These are phyloP conservation scores for Metahyphopichia silvanorum DNA, from an alignment of 805 yeast species.

Conservation along the genomic window DNA sequence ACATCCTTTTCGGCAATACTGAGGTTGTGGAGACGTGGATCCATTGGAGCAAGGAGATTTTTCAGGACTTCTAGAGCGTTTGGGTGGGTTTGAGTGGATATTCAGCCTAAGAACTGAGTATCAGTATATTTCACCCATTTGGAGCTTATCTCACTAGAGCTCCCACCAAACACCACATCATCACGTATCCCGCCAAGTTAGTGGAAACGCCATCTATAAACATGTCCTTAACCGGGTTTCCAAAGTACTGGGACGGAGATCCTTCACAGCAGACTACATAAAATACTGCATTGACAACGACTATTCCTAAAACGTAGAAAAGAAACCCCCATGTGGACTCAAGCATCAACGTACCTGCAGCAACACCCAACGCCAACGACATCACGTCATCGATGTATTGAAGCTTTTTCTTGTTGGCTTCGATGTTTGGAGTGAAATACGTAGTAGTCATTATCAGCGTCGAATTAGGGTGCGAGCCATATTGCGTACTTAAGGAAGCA, in stretches of 20 bases:
- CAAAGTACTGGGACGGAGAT: constrained; percentile 20
- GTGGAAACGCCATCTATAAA: constrained; percentile 29
- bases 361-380: constrained; percentile 36
- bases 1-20: too few species aligned
- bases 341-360: constrained; percentile 37
- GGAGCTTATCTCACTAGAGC: constrained; percentile 39
- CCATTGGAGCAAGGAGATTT: too few species aligned
- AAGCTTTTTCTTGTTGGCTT: constrained; percentile 24
- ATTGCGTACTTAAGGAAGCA: background rate
- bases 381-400: constrained; percentile 36
- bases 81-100: too few species aligned
- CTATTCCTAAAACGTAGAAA: constrained; percentile 31
- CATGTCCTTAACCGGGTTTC: constrained; percentile 28
- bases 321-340: constrained; percentile 34
- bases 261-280: constrained; percentile 30
- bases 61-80: too few species aligned
- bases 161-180: constrained; percentile 48
- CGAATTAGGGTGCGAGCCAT: constrained; percentile 8
- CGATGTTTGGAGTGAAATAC: constrained; percentile 27
- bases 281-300: constrained; percentile 28
- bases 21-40: too few species aligned
- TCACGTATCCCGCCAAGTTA: constrained; percentile 37
- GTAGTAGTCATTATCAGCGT: too few species aligned
- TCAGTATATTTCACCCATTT: too few species aligned
- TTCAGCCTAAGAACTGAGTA: too few species aligned